Percentiles rank a stretch among this genome's conserved stretches.
These are phyloP conservation scores for Cornus suecica DNA, from an alignment of 148 eudicot genomes.

Conservation along the genomic window DNA sequence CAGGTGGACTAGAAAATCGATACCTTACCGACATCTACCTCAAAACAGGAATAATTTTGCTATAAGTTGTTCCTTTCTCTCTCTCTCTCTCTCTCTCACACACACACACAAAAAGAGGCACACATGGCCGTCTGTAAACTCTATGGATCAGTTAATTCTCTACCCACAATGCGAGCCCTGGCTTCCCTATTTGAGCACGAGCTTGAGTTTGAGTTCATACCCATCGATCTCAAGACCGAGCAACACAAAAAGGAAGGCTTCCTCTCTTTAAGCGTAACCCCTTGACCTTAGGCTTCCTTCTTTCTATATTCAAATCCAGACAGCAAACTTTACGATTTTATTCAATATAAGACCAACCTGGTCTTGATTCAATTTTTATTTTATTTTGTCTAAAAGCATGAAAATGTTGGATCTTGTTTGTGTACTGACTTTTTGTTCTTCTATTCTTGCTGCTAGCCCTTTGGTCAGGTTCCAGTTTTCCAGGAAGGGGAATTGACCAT, in stretches of 20 bases:
- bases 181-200: conserved; percentile 22
- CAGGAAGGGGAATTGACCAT: conserved; percentile 41
- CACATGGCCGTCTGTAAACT: background rate
- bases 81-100: too few species aligned
- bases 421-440: too few species aligned
- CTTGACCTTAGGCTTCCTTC: background rate
- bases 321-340: too few species aligned
- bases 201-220: conserved; percentile 18
- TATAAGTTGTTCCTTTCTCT: too few species aligned
- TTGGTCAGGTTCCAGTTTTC: conserved; percentile 37
- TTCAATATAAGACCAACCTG: too few species aligned
- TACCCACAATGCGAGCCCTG: conserved; percentile 16
- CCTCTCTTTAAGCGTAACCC: conserved; percentile 15
- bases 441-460: conserved; percentile 26
- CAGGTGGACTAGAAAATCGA: too few species aligned
- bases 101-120: too few species aligned
- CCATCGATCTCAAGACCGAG: conserved; percentile 2
- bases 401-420: too few species aligned
- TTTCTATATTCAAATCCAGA: background rate
- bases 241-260: background rate
- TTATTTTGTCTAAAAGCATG: too few species aligned
- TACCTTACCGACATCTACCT: too few species aligned
- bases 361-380: too few species aligned
- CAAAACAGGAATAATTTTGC: too few species aligned
- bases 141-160: conserved; percentile 9